phyloP scores from a whole-genome alignment of 2,329 filamentous ascomycete species.

The Colletotrichum magnum region DNA sequence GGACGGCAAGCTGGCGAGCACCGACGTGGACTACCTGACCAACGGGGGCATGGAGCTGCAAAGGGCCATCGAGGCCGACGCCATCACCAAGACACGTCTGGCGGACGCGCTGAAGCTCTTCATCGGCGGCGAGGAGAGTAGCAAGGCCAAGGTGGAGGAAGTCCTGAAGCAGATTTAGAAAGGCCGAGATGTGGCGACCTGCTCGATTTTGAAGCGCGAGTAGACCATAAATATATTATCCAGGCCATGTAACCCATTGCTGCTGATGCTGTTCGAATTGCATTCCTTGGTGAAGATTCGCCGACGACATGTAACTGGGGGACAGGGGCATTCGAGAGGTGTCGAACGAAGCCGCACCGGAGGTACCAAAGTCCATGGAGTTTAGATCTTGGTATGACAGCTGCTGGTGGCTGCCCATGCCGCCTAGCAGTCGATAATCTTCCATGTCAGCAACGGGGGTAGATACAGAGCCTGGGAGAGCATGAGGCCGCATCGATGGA shows the following conservation, averaged over 20 bases:
- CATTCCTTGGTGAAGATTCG: background rate
- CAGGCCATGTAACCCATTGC: slow-evolving; percentile 31
- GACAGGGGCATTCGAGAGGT: background rate
- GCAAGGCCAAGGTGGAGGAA: slow-evolving; percentile 54
- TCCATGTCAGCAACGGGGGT: background rate
- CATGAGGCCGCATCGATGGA: background rate
- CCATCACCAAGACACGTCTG: slow-evolving; percentile 53
- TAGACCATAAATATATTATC: slow-evolving; percentile 13
- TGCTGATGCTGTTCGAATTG: slow-evolving; percentile 13
- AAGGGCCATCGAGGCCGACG: slow-evolving; percentile 57
- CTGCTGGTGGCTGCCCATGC: background rate
- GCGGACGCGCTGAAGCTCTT: slow-evolving; percentile 58
- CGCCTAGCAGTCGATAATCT: slow-evolving; percentile 2
- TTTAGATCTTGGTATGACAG: slow-evolving; percentile 9
- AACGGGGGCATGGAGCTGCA: slow-evolving; percentile 59
- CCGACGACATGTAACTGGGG: background rate
- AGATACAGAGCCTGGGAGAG: background rate
- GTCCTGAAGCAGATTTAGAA: slow-evolving; percentile 45
- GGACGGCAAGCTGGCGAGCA: slow-evolving; percentile 56
- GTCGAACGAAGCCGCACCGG: background rate
- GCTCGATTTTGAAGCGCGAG: background rate
- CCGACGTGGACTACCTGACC: slow-evolving; percentile 61
- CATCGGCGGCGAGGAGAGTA: slow-evolving; percentile 53
- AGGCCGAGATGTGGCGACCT: no score
- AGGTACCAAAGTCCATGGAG: slow-evolving; percentile 1